These are phyloP conservation scores for Metarhizium brunneum DNA, from an alignment of 2,329 filamentous ascomycete species.

Conservation along the genomic window DNA sequence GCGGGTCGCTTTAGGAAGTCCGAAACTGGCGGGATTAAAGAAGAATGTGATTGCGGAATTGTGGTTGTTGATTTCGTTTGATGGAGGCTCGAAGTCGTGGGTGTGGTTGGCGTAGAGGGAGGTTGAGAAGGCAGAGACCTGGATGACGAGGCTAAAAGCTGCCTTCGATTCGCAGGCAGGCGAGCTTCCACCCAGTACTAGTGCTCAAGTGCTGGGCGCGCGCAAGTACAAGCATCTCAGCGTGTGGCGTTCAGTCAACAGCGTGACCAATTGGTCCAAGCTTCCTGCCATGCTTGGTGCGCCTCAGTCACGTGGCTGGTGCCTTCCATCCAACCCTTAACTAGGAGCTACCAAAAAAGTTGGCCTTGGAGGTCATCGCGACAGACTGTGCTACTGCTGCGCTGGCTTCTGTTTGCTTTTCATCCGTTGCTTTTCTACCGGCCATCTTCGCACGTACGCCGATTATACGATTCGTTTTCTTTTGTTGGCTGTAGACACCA, in stretches of 20 bases:
- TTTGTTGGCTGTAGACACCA: background rate
- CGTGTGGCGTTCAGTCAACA: slow-evolving; percentile 7
- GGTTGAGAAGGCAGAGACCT: slow-evolving; percentile 20
- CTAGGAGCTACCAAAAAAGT: slow-evolving; percentile 17
- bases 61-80: background rate
- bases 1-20: background rate
- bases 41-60: background rate
- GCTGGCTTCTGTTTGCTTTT: slow-evolving; percentile 1
- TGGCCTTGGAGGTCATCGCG: slow-evolving; percentile 7
- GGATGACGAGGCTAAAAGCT: slow-evolving; percentile 48
- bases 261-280: background rate
- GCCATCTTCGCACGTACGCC: background rate
- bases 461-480: background rate
- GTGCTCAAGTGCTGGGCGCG: slow-evolving; percentile 1
- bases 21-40: background rate
- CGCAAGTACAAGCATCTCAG: slow-evolving; percentile 15
- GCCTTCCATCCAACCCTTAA: slow-evolving; percentile 13
- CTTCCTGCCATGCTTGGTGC: background rate
- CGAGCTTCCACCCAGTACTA: slow-evolving; percentile 10
- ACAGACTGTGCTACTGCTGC: slow-evolving; percentile 1
- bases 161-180: slow-evolving; percentile 23
- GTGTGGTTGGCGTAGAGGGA: slow-evolving; percentile 9
- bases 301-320: slow-evolving; percentile 5
- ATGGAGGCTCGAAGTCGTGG: slow-evolving; percentile 14
- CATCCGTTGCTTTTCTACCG: slow-evolving; percentile 1